phyloP scores from a whole-genome alignment of 176 grass and related monocot genomes.

The Oryza coarctata region DNA sequence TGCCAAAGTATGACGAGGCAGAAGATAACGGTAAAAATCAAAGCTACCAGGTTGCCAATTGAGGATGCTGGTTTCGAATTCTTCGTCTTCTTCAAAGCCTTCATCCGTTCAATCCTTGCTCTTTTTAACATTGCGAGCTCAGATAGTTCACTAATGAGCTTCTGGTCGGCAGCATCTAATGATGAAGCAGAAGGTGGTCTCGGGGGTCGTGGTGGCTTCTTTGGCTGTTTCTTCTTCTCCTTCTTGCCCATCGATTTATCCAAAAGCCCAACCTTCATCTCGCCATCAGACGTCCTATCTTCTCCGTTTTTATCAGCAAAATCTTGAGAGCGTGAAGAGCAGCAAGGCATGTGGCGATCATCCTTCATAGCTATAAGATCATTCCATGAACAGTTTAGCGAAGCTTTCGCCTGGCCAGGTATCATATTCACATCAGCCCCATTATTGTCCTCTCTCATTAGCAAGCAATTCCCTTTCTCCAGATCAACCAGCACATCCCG shows the following conservation, averaged over 20 bases:
- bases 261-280: slow-evolving; percentile 8
- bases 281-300: slow-evolving; percentile 5
- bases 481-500: slow-evolving; percentile 53
- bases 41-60: slow-evolving; percentile 53
- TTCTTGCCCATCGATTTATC: slow-evolving; percentile 28
- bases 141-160: slow-evolving; percentile 68
- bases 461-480: slow-evolving; percentile 47
- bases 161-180: slow-evolving; percentile 63
- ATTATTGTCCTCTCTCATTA: slow-evolving; percentile 9
- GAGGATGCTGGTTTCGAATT: slow-evolving; percentile 55
- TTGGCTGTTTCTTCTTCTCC: slow-evolving; percentile 56
- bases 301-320: slow-evolving; percentile 1
- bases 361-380: slow-evolving; percentile 31
- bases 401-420: slow-evolving; percentile 2
- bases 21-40: slow-evolving; percentile 69
- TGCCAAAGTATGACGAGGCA: slow-evolving; percentile 84
- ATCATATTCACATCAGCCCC: background rate
- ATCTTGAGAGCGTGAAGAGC: slow-evolving; percentile 32
- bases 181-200: slow-evolving; percentile 23
- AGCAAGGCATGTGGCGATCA: slow-evolving; percentile 16
- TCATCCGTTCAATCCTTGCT: slow-evolving; percentile 78
- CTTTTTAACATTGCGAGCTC: slow-evolving; percentile 62
- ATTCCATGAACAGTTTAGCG: background rate
- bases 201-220: slow-evolving; percentile 72
- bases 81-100: slow-evolving; percentile 66